Evolutionary conservation across 1,284 basidiomycete species (phyloP).

Genomic region (Peniophora sp.): DNA sequence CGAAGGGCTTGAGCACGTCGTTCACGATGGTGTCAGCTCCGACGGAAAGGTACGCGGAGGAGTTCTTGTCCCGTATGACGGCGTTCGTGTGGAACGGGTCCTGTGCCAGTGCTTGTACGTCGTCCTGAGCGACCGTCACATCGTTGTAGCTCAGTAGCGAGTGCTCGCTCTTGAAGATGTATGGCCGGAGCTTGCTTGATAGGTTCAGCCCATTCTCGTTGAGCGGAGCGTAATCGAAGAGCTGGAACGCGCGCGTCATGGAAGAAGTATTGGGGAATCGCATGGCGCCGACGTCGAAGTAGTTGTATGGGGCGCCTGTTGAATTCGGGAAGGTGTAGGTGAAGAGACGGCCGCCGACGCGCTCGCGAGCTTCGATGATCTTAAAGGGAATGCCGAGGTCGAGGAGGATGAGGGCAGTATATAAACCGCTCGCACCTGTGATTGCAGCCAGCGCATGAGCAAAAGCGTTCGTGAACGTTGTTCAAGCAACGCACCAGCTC

Average conservation of each 20-base stretch:
- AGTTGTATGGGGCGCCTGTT: neutral
- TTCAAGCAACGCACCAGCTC: neutral
- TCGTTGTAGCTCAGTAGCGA: neutral
- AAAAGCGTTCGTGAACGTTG: too few relatives aligned
- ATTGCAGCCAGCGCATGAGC: neutral
- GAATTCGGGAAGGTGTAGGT: neutral
- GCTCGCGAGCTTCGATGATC: neutral
- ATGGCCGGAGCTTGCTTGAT: neutral
- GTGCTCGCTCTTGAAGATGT: neutral
- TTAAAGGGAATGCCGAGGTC: neutral
- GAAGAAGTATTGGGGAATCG: neutral
- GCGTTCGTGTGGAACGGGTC: neutral
- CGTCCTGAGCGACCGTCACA: neutral
- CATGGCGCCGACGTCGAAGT: neutral
- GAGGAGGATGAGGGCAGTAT: neutral
- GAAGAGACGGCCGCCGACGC: neutral
- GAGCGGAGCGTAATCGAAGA: neutral
- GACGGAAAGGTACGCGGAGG: neutral
- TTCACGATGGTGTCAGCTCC: neutral
- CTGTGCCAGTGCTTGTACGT: neutral
- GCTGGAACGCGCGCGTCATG: neutral
- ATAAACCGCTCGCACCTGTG: neutral
- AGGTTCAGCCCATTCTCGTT: neutral
- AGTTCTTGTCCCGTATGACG: neutral
- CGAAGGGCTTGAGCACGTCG: neutral